Conservation (phyloP, 208 protist genomes). For the Wallacemonas rigidus region DNA sequence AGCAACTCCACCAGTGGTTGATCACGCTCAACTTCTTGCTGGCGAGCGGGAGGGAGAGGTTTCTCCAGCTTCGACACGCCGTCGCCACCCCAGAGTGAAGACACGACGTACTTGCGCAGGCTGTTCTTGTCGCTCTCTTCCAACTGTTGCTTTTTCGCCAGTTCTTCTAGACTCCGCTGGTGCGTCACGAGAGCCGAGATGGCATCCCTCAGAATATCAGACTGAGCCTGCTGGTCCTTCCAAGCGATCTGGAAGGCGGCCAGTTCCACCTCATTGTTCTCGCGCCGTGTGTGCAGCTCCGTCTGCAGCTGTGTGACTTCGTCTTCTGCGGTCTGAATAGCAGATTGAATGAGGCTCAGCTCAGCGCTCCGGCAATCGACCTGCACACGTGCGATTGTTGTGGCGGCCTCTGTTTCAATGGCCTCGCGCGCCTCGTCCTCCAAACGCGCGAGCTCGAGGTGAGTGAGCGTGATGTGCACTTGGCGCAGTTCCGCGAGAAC, state of each 20-base stretch:
- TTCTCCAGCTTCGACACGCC: conserved; percentile 8
- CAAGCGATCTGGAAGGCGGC: conserved; percentile 74
- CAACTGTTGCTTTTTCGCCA: conserved; percentile 58
- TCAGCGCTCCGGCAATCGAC: conserved; percentile 36
- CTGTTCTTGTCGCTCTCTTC: conserved; percentile 46
- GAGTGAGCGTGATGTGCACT: conserved; percentile 24
- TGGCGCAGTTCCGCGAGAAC: conserved; percentile 20
- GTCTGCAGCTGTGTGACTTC: conserved; percentile 20
- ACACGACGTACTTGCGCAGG: conserved; percentile 34
- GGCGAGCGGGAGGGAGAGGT: background rate
- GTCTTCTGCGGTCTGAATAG: conserved; percentile 26
- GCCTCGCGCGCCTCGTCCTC: conserved; percentile 33
- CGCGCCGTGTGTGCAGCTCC: conserved; percentile 41
- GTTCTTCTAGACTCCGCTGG: conserved; percentile 38
- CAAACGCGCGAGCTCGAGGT: conserved; percentile 24
- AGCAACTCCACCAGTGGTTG: conserved; percentile 35
- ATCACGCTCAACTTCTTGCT: conserved; percentile 33
- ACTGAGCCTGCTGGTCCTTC: conserved; percentile 71
- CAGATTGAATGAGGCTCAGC: conserved; percentile 35
- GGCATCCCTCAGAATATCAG: conserved; percentile 44
- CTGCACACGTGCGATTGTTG: conserved; percentile 19
- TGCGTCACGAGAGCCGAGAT: conserved; percentile 27
- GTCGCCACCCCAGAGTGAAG: conserved; percentile 21
- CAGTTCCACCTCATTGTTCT: conserved; percentile 61
- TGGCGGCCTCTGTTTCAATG: conserved; percentile 31